Percentiles rank a stretch among this genome's conserved stretches.
Evolutionary conservation across 768 basidiomycete species (phyloP).

Genomic region (Lentinula sp.): DNA sequence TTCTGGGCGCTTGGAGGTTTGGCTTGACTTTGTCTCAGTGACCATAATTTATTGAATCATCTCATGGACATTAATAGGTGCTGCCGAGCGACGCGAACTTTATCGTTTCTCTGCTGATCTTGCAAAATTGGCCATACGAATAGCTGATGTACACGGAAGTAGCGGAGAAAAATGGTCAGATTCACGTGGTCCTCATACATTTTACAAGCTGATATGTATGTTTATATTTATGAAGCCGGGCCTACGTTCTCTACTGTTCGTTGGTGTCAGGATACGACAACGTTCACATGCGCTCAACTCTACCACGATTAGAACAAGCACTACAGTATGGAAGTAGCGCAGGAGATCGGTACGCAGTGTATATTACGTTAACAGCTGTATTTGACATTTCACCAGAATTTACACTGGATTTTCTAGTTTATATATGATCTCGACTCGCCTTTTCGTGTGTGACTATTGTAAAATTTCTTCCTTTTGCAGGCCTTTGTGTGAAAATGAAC

Average conservation of each 20-base stretch:
- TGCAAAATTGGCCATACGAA: slow-evolving; percentile 57
- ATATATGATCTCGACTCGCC: slow-evolving; percentile 44
- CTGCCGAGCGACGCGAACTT: slow-evolving; percentile 55
- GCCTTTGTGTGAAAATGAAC: neutral
- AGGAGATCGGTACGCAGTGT: slow-evolving; percentile 48
- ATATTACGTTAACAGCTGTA: neutral
- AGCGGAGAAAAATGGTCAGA: slow-evolving; percentile 61
- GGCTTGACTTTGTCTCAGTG: neutral
- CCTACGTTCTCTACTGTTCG: slow-evolving; percentile 52
- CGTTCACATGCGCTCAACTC: slow-evolving; percentile 55
- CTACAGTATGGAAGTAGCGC: slow-evolving; percentile 60
- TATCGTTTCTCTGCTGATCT: slow-evolving; percentile 67
- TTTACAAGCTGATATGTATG: neutral
- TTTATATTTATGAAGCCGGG: slow-evolving; percentile 34
- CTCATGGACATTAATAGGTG: slow-evolving; percentile 25
- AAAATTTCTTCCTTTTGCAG: slow-evolving; percentile 17
- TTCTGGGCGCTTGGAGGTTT: slow-evolving; percentile 66
- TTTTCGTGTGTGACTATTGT: slow-evolving; percentile 62
- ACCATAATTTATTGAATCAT: no score
- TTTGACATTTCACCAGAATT: slow-evolving; percentile 29
- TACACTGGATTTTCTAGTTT: slow-evolving; percentile 58
- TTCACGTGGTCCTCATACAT: slow-evolving; percentile 5
- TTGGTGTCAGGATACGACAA: slow-evolving; percentile 67
- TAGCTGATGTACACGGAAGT: slow-evolving; percentile 60
- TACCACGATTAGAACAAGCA: slow-evolving; percentile 55